phyloP scores from a whole-genome alignment of 2,329 filamentous ascomycete genomes.

The Xylariaceae sp. region DNA sequence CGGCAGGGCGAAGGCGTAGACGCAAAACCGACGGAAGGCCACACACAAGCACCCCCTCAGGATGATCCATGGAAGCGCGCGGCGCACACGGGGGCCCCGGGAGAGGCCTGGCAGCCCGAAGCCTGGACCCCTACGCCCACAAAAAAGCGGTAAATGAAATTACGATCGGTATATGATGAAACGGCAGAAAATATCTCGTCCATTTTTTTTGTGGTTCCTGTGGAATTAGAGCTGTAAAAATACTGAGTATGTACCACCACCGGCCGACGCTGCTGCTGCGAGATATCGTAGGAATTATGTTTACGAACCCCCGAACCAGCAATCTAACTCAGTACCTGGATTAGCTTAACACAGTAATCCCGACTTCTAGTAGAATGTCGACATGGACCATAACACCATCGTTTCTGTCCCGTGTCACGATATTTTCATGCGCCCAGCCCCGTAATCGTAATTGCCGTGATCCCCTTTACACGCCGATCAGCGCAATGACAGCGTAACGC shows the following conservation, averaged over 20 bases:
- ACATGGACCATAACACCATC: background rate
- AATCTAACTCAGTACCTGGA: no score
- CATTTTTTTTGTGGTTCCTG: background rate
- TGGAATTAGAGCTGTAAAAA: constrained; percentile 15
- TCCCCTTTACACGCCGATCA: background rate
- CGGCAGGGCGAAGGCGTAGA: background rate
- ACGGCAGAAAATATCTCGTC: background rate
- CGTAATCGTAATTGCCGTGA: background rate
- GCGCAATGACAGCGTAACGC: background rate
- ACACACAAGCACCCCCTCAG: constrained; percentile 10
- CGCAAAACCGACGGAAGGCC: constrained; percentile 16
- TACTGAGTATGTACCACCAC: constrained; percentile 7
- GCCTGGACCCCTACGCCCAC: constrained; percentile 51
- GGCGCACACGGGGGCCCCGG: constrained; percentile 44
- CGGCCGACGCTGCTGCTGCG: background rate
- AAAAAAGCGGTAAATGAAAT: constrained; percentile 23
- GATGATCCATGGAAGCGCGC: constrained; percentile 55
- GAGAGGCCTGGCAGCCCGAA: constrained; percentile 63
- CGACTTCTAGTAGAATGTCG: background rate
- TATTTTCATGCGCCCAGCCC: background rate
- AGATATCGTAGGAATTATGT: background rate
- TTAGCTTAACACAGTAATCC: background rate
- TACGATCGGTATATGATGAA: background rate
- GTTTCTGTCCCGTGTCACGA: background rate
- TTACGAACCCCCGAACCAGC: background rate